Evolutionary conservation across 176 grass and related monocot genomes (phyloP).

Genomic region (Oryza longistaminata): DNA sequence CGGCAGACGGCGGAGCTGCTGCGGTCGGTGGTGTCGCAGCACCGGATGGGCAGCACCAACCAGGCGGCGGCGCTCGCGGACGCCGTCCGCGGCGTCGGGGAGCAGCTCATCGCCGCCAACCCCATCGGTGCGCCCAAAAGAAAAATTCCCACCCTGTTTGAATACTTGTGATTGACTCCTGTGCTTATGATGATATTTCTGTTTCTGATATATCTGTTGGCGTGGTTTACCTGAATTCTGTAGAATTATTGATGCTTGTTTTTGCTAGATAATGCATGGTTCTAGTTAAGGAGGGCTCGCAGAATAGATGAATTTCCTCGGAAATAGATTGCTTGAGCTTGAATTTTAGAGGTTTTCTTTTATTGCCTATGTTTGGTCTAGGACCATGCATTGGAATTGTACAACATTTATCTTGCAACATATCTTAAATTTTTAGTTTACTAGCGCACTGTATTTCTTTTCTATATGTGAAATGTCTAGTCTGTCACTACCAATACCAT

Average conservation of each 20-base stretch:
- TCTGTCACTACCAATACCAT: neutral
- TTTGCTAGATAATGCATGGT: neutral
- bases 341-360: neutral
- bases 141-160: neutral
- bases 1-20: conserved; percentile 88
- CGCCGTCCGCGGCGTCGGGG: conserved; percentile 67
- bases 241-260: neutral
- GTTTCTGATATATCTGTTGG: neutral
- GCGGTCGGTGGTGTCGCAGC: conserved; percentile 81
- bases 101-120: conserved; percentile 90
- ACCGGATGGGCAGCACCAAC: conserved; percentile 70
- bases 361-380: neutral
- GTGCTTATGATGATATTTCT: neutral
- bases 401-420: neutral
- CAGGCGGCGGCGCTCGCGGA: conserved; percentile 69
- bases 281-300: neutral
- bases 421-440: neutral
- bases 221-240: neutral
- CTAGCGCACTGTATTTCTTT: neutral
- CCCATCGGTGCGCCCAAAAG: conserved; percentile 51
- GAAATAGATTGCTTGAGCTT: conserved; percentile 11
- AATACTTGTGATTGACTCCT: neutral
- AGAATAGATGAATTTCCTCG: neutral
- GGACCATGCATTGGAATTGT: neutral
- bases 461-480: no score